Base-by-base conservation (phyloP, 768 basidiomycete genomes). In the Tubosaeta sp. region DNA sequence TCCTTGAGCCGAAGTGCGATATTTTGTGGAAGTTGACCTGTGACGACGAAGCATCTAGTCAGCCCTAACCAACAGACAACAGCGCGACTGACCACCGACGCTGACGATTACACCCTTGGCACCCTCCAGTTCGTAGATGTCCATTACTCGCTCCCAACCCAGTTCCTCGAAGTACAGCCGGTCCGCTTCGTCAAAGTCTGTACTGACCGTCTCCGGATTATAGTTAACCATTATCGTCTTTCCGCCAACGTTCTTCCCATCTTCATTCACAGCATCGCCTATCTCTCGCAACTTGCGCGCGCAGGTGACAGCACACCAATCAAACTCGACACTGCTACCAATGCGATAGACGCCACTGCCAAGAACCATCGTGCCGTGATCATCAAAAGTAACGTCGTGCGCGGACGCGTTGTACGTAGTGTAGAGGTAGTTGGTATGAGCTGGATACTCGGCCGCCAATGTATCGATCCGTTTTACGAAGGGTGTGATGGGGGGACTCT, bases 291-390 rank as follows among this genome's bases (percentile, higher is more conserved):
- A 81, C 67, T 88, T 88, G 53, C 96, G 79, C 13, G 94, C 93
- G 68, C 94, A 98, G 1, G 95, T 97, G 35, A 99, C 96, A n/a
- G 96, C 95, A 68, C 96, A 99, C 96, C 96, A 99, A 69, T 99
- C 96, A 67, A 99, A 99, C 76, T 99, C 96, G 65, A 99, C 96
- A 57, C 90, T 94, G 69, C 89, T 92, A 41, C 96, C 96, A 59
- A 99, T 98, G 53, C 96, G 87, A 73, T 99, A 98, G 19, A 99
- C 96, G 60, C 96, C 96, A 53, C 88, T 91, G 22, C 96, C 96
- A 21, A 98, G 84, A 21, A 99, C 95, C 91, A 98, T 96, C n/a
- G 94, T 98, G 38, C 96, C 96, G 58, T 96, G 83, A 60, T 98
- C 95, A 63, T 94, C 77, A 65, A 98, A 98, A 19, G 90, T 82